Evolutionary conservation across 75 land plant species (phyloP), one percentile per base, ranked within the genome.

Genomic region (Isoetes taiwanensis): DNA sequence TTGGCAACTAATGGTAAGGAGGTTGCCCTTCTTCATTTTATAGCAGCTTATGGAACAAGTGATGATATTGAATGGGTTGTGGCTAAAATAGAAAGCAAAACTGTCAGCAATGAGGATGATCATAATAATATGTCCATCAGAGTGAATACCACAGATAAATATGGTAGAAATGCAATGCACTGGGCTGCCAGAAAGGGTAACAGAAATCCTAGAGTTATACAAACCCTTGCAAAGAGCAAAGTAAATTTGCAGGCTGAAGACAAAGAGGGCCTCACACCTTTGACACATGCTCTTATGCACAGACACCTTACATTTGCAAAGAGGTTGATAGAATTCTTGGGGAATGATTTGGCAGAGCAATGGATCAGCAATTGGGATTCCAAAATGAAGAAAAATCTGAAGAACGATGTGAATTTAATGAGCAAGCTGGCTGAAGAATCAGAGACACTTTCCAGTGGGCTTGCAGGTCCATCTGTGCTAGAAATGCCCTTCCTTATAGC

Each of bases 131-230:
- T 9, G 14, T 6, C 5, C 50, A 19, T 19, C 50, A 19, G 21
- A n/a, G 50, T n/a, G 12, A 46, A 46, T 8, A 6, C 23, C 4
- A 4, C 5, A 8, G 25, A 8, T 6, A 19, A 19, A 23, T 23
- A 19, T 6, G 50, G 12, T 5, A 19, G 21, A 6, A 23, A 46
- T 23, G 8, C 23, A 6, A 4, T 46, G 5, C 8, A 19, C 50
- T 46, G 50, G 50, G 50, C 16, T 46, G 50, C 50, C 6, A 46
- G 25, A 23, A 46, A 23, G 25, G 50, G 50, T 19, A 46, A 46
- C 50, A 46, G 25, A 46, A 46, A 23, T 23, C 16, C 23, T 23
- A 46, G 25, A 6, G 6, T 46, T 5, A 23, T 46, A 4, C 16
- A 19, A 23, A 46, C 16, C 25, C 50, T 46, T 5, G 21, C 23